Conservation (phyloP, 106 monocot species). For the Dendrobium catenatum region DNA sequence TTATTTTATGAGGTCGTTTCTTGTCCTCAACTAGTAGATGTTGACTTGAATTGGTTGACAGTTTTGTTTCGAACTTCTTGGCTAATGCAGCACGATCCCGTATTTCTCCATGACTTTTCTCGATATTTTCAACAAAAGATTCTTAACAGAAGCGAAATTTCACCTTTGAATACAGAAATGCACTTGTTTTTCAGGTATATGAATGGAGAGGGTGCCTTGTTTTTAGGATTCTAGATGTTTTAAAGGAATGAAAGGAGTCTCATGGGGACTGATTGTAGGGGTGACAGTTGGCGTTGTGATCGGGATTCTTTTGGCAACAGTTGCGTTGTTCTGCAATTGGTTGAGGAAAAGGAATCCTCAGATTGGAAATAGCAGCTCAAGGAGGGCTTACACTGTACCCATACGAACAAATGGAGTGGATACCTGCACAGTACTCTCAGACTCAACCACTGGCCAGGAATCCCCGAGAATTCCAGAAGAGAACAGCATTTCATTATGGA, state of each 20-base stretch:
- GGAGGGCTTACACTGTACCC: constrained; percentile 60
- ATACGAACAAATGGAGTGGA: constrained; percentile 56
- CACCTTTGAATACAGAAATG: background rate
- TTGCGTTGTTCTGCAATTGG: constrained; percentile 46
- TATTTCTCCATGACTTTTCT: background rate
- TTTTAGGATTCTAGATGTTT: constrained; percentile 7
- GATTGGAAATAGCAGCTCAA: constrained; percentile 47
- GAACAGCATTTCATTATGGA: constrained; percentile 25
- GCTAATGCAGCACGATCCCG: background rate
- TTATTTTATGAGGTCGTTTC: background rate
- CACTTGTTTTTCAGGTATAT: constrained; percentile 9
- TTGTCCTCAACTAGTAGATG: background rate
- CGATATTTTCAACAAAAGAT: background rate
- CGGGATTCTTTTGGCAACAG: constrained; percentile 52
- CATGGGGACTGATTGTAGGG: constrained; percentile 65
- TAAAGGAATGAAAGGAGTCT: constrained; percentile 49
- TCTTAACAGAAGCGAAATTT: background rate
- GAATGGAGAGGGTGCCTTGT: constrained; percentile 11
- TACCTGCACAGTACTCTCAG: constrained; percentile 45
- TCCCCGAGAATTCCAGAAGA: constrained; percentile 35
- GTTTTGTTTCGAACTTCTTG: background rate
- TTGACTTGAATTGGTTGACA: background rate
- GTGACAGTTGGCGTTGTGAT: constrained; percentile 69
- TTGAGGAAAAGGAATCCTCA: constrained; percentile 32
- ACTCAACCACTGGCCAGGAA: constrained; percentile 54